Conservation (phyloP, 495 filamentous ascomycete genomes). For the Bryoglossum gracile region DNA sequence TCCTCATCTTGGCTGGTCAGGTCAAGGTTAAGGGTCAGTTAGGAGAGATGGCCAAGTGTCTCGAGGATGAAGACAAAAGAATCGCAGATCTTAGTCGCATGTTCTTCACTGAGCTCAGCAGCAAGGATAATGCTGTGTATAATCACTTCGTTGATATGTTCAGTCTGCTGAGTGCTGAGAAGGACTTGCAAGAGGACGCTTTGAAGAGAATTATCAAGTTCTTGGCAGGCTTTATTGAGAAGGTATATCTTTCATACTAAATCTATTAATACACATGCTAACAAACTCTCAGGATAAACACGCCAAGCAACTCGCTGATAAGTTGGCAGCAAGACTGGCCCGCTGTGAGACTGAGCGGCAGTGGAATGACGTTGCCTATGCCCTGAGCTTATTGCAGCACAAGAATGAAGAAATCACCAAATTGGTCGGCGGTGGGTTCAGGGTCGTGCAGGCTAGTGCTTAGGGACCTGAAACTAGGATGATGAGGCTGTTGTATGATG, state of each 20-base stretch:
- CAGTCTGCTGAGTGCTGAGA: constrained; percentile 76
- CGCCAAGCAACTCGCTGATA: constrained; percentile 89
- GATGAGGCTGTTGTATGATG: constrained; percentile 1
- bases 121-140: constrained; percentile 98
- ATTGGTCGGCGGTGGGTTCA: constrained; percentile 74
- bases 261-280: neutral
- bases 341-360: constrained; percentile 89
- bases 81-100: constrained; percentile 90
- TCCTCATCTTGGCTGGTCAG: constrained; percentile 93
- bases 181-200: constrained; percentile 71
- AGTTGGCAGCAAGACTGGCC: constrained; percentile 78
- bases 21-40: constrained; percentile 99
- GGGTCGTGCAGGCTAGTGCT: constrained; percentile 63
- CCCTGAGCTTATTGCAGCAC: constrained; percentile 79
- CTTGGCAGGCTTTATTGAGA: constrained; percentile 90
- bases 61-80: constrained; percentile 88
- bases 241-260: constrained; percentile 48
- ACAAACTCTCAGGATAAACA: constrained; percentile 75
- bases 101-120: constrained; percentile 97
- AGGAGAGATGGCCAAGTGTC: constrained; percentile 97
- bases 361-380: constrained; percentile 96
- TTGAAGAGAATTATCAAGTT: constrained; percentile 86
- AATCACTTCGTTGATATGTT: constrained; percentile 99
- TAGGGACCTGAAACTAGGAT: too few relatives aligned
- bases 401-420: constrained; percentile 97